A percentile compares a stretch with the other conserved stretches of the same genome.
Evolutionary conservation across 768 basidiomycete species (phyloP).

Genomic region (Sarcomyxa edulis): DNA sequence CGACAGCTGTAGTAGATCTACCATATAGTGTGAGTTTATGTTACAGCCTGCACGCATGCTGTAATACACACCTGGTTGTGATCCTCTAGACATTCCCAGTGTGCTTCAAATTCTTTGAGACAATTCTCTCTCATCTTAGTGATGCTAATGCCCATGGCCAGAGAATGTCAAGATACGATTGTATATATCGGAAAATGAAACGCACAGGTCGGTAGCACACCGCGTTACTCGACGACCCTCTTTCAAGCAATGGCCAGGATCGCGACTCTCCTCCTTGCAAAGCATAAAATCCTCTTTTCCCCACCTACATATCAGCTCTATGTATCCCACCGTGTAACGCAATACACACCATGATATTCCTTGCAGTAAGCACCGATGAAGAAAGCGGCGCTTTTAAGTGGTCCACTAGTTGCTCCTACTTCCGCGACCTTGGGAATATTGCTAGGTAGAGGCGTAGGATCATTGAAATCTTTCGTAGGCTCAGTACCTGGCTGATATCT

Average conservation of each 20-base stretch:
- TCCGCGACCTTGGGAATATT: constrained; percentile 77
- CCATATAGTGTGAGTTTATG: constrained; percentile 36
- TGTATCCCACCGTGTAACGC: not conserved
- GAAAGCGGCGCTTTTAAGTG: constrained; percentile 94
- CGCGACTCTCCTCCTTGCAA: constrained; percentile 88
- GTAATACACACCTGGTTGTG: constrained; percentile 82
- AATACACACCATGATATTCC: constrained; percentile 83
- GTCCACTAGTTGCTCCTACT: constrained; percentile 85
- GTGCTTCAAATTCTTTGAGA: constrained; percentile 76
- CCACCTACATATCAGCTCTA: constrained; percentile 1
- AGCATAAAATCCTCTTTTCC: constrained; percentile 89
- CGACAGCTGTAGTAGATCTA: constrained; percentile 89
- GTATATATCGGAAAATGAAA: not conserved
- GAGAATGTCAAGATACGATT: not conserved
- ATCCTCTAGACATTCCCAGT: constrained; percentile 92
- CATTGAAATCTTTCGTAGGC: no score
- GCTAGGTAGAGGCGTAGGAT: constrained; percentile 61
- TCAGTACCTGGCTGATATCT: no score
- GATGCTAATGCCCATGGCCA: constrained; percentile 47
- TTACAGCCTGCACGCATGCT: not conserved
- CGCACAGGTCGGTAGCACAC: constrained; percentile 91
- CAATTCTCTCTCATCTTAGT: constrained; percentile 93
- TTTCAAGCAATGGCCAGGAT: constrained; percentile 90
- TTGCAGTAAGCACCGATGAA: constrained; percentile 96
- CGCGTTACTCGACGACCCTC: constrained; percentile 95